Evolutionary conservation across 2,329 filamentous ascomycete species (phyloP), one percentile per base, ranked within the genome.

Genomic region (Cercospora sp.): DNA sequence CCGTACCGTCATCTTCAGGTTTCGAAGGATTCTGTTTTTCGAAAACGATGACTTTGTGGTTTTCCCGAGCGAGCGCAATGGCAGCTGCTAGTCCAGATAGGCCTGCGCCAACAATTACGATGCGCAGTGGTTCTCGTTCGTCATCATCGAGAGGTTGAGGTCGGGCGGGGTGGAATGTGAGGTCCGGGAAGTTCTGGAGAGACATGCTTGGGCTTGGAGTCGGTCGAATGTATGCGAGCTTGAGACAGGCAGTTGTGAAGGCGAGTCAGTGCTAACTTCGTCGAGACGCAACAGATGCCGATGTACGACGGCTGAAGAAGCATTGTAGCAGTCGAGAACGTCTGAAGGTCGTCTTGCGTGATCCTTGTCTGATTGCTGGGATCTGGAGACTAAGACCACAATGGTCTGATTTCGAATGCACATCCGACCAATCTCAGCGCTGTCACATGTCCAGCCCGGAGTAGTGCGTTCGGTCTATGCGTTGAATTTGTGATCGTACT

Each of bases 11-110:
- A 13, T 48, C 30, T 55, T 59, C 53, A 59, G 31, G 10, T 26
- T 61, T 5, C 60, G 20, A 20, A 39, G 6, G 42, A 13, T 36
- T 33, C 61, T 57, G 20, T 57, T 9, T 39, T 31, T 69, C 67
- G 51, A 61, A 64, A 60, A 69, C 59, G 16, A 28, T 51, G 18
- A 69, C 61, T 39, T 45, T 51, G 28, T 69, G 67, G 33, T 64
- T 61, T 12, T 67, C 48, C 5, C 64, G 60, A 10, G 64, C 42
- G 12, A 69, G 42, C 9, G 64, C 62, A 48, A 58, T 58, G 12
- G 51, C 60, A 16, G 64, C 64, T 23, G 64, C 60, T 2, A 63
- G 57, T 3, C 67, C 67, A 9, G 61, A 60, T 1, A 69, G 57
- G 1, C 64, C 64, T 26, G 60, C 67, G 20, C 67, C 64, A 8